Conservation (phyloP, 2,329 filamentous ascomycete genomes). For the Lecanosticta acicola region DNA sequence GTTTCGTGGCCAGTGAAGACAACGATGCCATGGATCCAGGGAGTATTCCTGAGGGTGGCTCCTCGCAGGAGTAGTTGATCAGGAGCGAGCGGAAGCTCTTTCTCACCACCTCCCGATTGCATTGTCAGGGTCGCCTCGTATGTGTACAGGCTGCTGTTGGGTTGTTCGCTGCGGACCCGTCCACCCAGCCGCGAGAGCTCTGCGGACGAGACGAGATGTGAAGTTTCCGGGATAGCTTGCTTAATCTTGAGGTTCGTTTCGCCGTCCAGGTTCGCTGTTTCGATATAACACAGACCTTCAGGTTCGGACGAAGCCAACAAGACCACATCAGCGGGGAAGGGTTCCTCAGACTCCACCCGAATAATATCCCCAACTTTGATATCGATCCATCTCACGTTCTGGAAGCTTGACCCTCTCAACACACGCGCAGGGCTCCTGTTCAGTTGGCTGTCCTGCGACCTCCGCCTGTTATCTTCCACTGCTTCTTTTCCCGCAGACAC, state of each 20-base stretch:
- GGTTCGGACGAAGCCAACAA: slow-evolving; percentile 92
- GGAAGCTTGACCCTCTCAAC: slow-evolving; percentile 74
- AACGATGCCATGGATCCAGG: slow-evolving; percentile 92
- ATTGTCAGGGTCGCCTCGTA: slow-evolving; percentile 95
- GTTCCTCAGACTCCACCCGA: slow-evolving; percentile 86
- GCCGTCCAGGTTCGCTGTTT: slow-evolving; percentile 94
- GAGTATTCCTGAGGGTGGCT: slow-evolving; percentile 89
- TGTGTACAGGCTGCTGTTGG: slow-evolving; percentile 96
- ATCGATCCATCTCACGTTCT: slow-evolving; percentile 88
- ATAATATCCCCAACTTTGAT: slow-evolving; percentile 89
- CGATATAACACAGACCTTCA: slow-evolving; percentile 96
- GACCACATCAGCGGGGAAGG: slow-evolving; percentile 90
- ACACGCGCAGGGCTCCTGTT: slow-evolving; percentile 84
- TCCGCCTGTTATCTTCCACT: slow-evolving; percentile 87
- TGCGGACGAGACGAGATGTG: slow-evolving; percentile 74
- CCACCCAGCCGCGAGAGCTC: slow-evolving; percentile 83
- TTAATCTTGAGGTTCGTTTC: slow-evolving; percentile 99
- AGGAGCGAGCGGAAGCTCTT: slow-evolving; percentile 80
- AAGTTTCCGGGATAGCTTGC: slow-evolving; percentile 90
- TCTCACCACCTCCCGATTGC: slow-evolving; percentile 83
- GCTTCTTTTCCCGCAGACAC: slow-evolving; percentile 96
- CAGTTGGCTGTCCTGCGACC: slow-evolving; percentile 75
- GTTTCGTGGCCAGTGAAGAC: slow-evolving; percentile 98
- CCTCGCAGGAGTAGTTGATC: slow-evolving; percentile 91
- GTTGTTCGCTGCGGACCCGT: slow-evolving; percentile 86